A percentile compares a stretch with the other conserved stretches of the same genome.
phyloP scores from a whole-genome alignment of 305 asterid genomes.

The Solanum hybrid region DNA sequence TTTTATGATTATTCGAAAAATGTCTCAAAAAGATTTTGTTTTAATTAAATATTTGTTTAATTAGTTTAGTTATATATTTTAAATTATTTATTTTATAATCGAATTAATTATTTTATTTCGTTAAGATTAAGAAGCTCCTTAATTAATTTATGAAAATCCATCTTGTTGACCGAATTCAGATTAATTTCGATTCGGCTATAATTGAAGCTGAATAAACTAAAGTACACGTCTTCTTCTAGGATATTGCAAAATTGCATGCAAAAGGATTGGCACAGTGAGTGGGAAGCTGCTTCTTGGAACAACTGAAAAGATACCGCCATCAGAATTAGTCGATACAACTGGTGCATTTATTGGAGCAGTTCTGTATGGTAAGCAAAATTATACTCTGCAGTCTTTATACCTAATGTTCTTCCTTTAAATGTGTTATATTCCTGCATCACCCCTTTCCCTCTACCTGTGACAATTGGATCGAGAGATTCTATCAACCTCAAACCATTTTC shows the following conservation, averaged over 20 bases:
- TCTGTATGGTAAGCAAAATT: constrained; percentile 40
- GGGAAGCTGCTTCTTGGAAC: constrained; percentile 81
- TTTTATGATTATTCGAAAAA: too few relatives aligned
- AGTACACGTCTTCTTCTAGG: constrained; percentile 15
- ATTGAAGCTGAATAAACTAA: not conserved
- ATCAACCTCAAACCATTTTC: not conserved
- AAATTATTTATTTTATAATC: too few relatives aligned
- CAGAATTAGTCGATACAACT: constrained; percentile 79
- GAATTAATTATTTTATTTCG: too few relatives aligned
- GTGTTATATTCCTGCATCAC: not conserved
- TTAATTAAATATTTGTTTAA: too few relatives aligned
- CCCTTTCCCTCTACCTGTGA: not conserved
- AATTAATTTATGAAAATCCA: too few relatives aligned
- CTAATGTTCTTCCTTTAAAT: not conserved
- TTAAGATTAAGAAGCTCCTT: too few relatives aligned
- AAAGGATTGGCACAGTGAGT: constrained; percentile 57
- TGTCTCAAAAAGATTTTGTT: too few relatives aligned
- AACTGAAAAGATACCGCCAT: constrained; percentile 70
- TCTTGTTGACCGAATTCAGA: too few relatives aligned
- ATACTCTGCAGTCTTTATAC: not conserved
- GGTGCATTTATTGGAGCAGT: constrained; percentile 87
- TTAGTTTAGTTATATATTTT: too few relatives aligned
- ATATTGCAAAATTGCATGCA: constrained; percentile 38
- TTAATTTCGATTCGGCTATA: too few relatives aligned
- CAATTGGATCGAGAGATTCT: not conserved